A percentile compares a stretch with the other conserved stretches of the same genome.
These are phyloP conservation scores for Beauveria sp. DNA, from an alignment of 2,329 filamentous ascomycete species.

Conservation along the genomic window DNA sequence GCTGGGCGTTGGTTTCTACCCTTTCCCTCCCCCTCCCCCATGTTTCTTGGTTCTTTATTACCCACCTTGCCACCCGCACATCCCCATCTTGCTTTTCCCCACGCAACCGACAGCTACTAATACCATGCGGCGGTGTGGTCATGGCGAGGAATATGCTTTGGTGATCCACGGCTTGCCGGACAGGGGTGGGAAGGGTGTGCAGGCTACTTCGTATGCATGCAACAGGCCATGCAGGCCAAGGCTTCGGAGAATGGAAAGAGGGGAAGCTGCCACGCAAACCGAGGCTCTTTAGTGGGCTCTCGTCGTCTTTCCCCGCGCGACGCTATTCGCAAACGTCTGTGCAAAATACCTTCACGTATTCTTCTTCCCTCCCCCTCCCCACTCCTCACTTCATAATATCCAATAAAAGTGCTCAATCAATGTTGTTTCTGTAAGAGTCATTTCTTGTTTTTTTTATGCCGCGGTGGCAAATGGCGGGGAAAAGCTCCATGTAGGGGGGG, in stretches of 20 bases:
- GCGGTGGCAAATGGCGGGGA: constrained; percentile 1
- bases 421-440: not conserved
- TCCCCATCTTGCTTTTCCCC: not conserved
- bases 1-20: not conserved
- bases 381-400: not conserved
- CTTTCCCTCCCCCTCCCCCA: not conserved
- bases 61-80: not conserved
- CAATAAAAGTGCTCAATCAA: not conserved
- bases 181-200: not conserved
- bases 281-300: not conserved
- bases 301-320: not conserved
- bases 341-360: not conserved
- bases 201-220: not conserved
- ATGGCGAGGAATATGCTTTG: not conserved
- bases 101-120: too few species aligned
- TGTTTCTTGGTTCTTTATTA: not conserved
- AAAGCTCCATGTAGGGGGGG: not conserved
- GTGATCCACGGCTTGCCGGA: not conserved
- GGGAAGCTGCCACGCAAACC: constrained; percentile 3
- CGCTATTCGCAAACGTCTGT: not conserved
- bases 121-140: too few species aligned
- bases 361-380: not conserved
- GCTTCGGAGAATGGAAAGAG: constrained; percentile 2
- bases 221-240: not conserved
- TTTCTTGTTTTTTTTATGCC: not conserved